Percentiles rank a stretch among this genome's conserved stretches.
phyloP scores from a whole-genome alignment of 805 yeast genomes.

The Saccharomyces eubayanus region DNA sequence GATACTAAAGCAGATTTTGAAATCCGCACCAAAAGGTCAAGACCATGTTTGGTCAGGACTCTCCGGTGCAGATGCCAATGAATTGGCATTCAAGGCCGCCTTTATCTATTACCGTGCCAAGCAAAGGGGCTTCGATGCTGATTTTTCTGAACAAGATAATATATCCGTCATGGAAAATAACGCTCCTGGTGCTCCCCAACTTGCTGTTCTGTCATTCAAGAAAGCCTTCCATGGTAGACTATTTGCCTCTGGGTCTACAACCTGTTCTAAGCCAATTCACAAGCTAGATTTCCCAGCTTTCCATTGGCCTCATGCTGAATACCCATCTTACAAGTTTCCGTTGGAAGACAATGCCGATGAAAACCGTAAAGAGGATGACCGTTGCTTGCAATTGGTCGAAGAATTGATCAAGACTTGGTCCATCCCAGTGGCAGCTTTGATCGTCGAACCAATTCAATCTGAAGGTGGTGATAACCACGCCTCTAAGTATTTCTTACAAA shows the following conservation, averaged over 20 bases:
- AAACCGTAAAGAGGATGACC: constrained; percentile 69
- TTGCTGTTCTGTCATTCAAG: constrained; percentile 79
- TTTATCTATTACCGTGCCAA: constrained; percentile 55
- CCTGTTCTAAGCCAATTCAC: constrained; percentile 92
- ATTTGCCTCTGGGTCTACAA: constrained; percentile 83
- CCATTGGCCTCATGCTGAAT: constrained; percentile 95
- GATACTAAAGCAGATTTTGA: constrained; percentile 41
- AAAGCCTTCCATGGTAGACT: constrained; percentile 92
- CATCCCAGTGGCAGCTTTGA: constrained; percentile 76
- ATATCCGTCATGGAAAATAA: constrained; percentile 66
- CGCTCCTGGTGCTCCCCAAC: constrained; percentile 83
- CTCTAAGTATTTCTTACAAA: constrained; percentile 51
- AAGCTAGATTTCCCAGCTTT: constrained; percentile 88
- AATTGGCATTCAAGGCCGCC: constrained; percentile 64
- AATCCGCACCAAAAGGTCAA: constrained; percentile 60
- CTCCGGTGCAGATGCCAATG: constrained; percentile 64
- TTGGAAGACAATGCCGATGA: constrained; percentile 54
- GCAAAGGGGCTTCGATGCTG: constrained; percentile 48
- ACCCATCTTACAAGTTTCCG: constrained; percentile 80
- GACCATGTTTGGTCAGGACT: constrained; percentile 55
- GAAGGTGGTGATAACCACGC: constrained; percentile 77
- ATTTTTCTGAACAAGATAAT: constrained; percentile 63
- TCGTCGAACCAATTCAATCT: constrained; percentile 80
- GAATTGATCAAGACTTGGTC: constrained; percentile 57
- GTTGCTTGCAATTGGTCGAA: constrained; percentile 74